Evolutionary conservation across 768 basidiomycete genomes (phyloP).

Genomic region (Mycena capillaripes): DNA sequence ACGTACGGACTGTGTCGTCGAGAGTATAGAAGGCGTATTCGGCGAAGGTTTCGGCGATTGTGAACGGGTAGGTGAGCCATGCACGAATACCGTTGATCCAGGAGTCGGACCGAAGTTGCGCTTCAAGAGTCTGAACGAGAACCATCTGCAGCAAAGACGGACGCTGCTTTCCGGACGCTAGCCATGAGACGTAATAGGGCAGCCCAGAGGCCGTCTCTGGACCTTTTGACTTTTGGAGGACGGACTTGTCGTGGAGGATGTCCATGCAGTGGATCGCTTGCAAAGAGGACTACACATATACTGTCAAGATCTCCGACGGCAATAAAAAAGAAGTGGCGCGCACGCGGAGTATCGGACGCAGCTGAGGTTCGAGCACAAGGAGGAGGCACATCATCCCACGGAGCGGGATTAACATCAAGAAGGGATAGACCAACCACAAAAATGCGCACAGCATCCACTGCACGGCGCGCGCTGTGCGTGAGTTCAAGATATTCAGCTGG

Average conservation of each 20-base stretch:
- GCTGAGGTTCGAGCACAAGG: constrained; percentile 25
- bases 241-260: constrained; percentile 30
- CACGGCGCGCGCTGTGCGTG: constrained; percentile 18
- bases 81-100: background rate
- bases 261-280: constrained; percentile 32
- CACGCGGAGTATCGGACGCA: constrained; percentile 23
- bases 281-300: constrained; percentile 11
- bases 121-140: constrained; percentile 23
- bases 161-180: constrained; percentile 21
- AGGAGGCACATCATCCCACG: constrained; percentile 31
- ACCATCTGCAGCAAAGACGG: constrained; percentile 22
- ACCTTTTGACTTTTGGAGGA: constrained; percentile 15
- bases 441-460: constrained; percentile 20
- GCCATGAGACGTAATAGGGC: constrained; percentile 20
- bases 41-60: constrained; percentile 12
- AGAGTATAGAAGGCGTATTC: constrained; percentile 5
- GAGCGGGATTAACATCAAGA: constrained; percentile 27
- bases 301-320: background rate
- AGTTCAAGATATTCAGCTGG: constrained; percentile 22
- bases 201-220: background rate
- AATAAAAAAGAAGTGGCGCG: background rate
- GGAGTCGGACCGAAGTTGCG: constrained; percentile 25
- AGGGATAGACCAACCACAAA: constrained; percentile 26
- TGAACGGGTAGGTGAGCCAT: constrained; percentile 20
- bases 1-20: background rate